Conservation (phyloP, 2,329 filamentous ascomycete species). For the Penicillium sp. region DNA sequence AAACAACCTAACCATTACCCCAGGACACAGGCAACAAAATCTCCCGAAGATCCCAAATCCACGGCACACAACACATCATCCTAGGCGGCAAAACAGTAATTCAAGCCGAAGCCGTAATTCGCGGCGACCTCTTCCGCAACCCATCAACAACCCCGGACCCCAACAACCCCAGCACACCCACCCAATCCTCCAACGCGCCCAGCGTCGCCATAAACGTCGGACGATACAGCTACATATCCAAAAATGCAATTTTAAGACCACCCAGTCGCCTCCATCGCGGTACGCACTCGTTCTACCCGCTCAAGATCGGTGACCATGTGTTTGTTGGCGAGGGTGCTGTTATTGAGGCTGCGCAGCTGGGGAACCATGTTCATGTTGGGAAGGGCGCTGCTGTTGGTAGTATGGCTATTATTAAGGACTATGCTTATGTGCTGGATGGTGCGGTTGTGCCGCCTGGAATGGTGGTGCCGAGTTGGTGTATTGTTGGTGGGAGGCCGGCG, state of each 20-base stretch:
- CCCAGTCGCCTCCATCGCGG: constrained; percentile 82
- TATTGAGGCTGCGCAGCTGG: constrained; percentile 80
- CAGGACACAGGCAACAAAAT: constrained; percentile 99
- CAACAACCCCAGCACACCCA: constrained; percentile 36
- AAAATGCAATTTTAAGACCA: constrained; percentile 75
- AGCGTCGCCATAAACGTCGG: constrained; percentile 75
- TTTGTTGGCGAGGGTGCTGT: constrained; percentile 76
- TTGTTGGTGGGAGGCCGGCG: constrained; percentile 83
- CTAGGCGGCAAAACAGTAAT: constrained; percentile 95
- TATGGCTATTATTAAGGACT: constrained; percentile 92
- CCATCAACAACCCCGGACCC: constrained; percentile 29
- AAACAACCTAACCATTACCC: constrained; percentile 1
- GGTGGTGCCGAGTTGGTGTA: constrained; percentile 88
- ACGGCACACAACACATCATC: constrained; percentile 97
- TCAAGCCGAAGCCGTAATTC: constrained; percentile 90
- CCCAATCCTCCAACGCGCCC: constrained; percentile 25
- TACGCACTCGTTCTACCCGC: constrained; percentile 65
- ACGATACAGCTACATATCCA: constrained; percentile 84
- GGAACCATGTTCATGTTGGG: constrained; percentile 84
- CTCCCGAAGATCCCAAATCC: constrained; percentile 84
- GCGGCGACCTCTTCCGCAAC: constrained; percentile 76
- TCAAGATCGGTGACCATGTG: constrained; percentile 92
- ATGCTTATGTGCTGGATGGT: constrained; percentile 81
- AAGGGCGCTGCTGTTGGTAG: constrained; percentile 75
- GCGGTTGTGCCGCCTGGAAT: constrained; percentile 82